A percentile compares a stretch with the other conserved stretches of the same genome.
Evolutionary conservation across 192 early-diverging fungal genomes (phyloP).

Genomic region (Dispira simplex): DNA sequence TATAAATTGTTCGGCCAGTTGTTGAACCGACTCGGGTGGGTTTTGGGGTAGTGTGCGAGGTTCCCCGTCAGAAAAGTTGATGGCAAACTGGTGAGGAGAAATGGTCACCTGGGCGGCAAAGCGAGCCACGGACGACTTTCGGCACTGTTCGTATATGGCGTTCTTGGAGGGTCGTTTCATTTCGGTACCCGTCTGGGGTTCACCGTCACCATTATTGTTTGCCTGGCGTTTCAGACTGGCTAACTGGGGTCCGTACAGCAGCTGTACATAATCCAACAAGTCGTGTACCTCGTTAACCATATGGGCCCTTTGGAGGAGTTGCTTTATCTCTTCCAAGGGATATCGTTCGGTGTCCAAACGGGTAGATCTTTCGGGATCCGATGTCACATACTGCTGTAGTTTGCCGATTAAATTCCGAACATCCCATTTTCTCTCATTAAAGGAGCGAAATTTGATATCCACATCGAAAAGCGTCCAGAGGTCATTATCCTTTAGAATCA

Average conservation of each 20-base stretch:
- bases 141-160: slow-evolving; percentile 17
- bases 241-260: slow-evolving; percentile 25
- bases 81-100: slow-evolving; percentile 2
- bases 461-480: slow-evolving; percentile 84
- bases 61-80: background rate
- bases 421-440: slow-evolving; percentile 44
- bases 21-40: slow-evolving; percentile 5
- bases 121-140: slow-evolving; percentile 9
- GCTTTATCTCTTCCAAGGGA: slow-evolving; percentile 23
- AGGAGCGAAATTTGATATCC: slow-evolving; percentile 55
- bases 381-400: slow-evolving; percentile 26
- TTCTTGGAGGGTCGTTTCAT: slow-evolving; percentile 23
- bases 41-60: background rate
- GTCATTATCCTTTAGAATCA: slow-evolving; percentile 49
- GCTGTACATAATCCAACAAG: slow-evolving; percentile 43
- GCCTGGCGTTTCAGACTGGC: slow-evolving; percentile 16
- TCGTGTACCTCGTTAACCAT: slow-evolving; percentile 48
- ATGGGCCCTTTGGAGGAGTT: slow-evolving; percentile 14
- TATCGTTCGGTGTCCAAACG: slow-evolving; percentile 13
- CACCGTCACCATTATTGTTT: slow-evolving; percentile 6
- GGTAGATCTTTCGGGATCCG: slow-evolving; percentile 9
- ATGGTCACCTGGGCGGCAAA: slow-evolving; percentile 1
- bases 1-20: slow-evolving; percentile 18
- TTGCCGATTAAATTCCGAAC: slow-evolving; percentile 29
- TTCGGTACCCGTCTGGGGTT: slow-evolving; percentile 1